Percentiles rank a stretch among this genome's conserved stretches.
These are phyloP conservation scores for Termitomyces sp. DNA, from an alignment of 768 basidiomycete species.

Conservation along the genomic window DNA sequence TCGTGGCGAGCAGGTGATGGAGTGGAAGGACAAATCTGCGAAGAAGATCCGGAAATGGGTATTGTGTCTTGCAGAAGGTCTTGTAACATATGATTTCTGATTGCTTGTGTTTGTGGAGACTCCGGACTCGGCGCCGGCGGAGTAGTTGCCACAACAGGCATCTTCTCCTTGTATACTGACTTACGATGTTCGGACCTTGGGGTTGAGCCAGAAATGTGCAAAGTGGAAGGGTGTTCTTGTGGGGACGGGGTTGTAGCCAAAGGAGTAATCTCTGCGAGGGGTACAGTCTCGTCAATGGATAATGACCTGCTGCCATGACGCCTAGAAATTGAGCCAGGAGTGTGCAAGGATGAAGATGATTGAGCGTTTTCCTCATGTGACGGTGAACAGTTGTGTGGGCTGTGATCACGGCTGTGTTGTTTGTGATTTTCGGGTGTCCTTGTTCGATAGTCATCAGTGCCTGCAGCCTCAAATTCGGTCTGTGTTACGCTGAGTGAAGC, in stretches of 20 bases:
- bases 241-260: neutral
- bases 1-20: constrained; percentile 28
- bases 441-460: constrained; percentile 1
- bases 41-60: neutral
- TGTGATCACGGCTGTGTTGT: neutral
- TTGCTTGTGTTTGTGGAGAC: constrained; percentile 6
- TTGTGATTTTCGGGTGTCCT: neutral
- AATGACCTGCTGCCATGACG: neutral
- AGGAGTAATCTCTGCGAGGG: neutral
- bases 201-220: neutral
- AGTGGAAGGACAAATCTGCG: constrained; percentile 16
- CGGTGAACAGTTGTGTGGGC: neutral
- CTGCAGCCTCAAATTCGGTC: constrained; percentile 4
- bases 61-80: constrained; percentile 35
- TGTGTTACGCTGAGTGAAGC: neutral
- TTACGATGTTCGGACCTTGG: neutral
- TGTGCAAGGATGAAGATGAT: neutral
- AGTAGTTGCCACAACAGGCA: neutral
- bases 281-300: neutral
- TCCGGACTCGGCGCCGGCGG: neutral
- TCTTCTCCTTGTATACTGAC: neutral
- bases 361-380: neutral
- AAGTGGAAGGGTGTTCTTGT: neutral
- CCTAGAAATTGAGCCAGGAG: neutral
- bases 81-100: constrained; percentile 32